These are phyloP conservation scores for Aspergillus ochraceoroseus DNA, from an alignment of 2,329 filamentous ascomycete species.

Conservation along the genomic window DNA sequence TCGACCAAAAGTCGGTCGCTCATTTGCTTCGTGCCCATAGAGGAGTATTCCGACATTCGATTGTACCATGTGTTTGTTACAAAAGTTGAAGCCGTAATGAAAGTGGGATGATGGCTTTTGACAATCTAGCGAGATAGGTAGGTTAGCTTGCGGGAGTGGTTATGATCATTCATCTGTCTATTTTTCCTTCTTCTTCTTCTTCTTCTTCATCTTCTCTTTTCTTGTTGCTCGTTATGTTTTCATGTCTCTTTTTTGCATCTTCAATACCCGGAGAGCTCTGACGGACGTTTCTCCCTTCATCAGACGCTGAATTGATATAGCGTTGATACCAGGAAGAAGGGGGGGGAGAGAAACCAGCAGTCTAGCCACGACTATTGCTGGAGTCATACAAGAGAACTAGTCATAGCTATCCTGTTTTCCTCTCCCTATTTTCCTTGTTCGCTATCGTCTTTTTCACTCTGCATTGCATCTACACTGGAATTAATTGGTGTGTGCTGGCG, in stretches of 20 bases:
- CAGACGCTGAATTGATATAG: neutral
- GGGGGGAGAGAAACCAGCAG: constrained; percentile 15
- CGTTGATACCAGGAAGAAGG: neutral
- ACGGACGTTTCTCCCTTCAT: constrained; percentile 14
- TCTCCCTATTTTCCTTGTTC: constrained; percentile 8
- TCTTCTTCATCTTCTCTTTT: constrained; percentile 8
- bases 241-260: constrained; percentile 18
- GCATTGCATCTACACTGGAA: constrained; percentile 23
- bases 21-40: constrained; percentile 15
- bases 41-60: constrained; percentile 18
- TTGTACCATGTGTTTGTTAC: constrained; percentile 22
- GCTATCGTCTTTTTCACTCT: constrained; percentile 14
- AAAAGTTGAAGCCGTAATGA: constrained; percentile 11
- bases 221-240: constrained; percentile 13
- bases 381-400: constrained; percentile 17
- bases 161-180: constrained; percentile 1
- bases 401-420: constrained; percentile 17
- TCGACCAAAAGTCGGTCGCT: constrained; percentile 18
- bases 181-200: constrained; percentile 8
- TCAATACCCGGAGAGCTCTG: constrained; percentile 28
- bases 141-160: constrained; percentile 15
- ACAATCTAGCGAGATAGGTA: constrained; percentile 19
- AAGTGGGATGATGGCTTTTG: constrained; percentile 8
- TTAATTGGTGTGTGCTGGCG: constrained; percentile 32
- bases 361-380: constrained; percentile 20